These are phyloP conservation scores for Pluteus cervinus DNA, from an alignment of 768 basidiomycete genomes.

Conservation along the genomic window DNA sequence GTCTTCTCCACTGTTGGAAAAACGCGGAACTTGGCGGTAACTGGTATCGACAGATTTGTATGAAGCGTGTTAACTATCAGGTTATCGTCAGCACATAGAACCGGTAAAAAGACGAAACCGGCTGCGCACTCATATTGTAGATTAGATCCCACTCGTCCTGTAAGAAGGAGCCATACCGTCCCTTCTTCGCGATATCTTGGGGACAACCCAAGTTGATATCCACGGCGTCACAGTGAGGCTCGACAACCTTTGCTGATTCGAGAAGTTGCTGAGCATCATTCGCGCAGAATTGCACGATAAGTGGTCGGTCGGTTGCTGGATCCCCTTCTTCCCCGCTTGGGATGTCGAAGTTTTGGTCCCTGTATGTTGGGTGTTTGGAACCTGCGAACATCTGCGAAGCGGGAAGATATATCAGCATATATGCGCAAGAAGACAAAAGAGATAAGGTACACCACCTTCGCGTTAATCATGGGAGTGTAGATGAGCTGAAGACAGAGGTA, in stretches of 20 bases:
- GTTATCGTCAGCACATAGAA: background rate
- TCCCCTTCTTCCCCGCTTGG: constrained; percentile 78
- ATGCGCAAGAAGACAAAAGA: too few relatives aligned
- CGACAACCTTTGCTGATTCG: constrained; percentile 68
- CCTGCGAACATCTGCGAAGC: constrained; percentile 55
- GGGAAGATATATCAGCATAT: too few relatives aligned
- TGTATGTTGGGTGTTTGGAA: constrained; percentile 44
- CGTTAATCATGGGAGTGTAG: constrained; percentile 99
- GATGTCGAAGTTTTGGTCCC: constrained; percentile 64
- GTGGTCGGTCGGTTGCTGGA: constrained; percentile 63
- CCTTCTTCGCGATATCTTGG: constrained; percentile 88
- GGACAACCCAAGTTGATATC: constrained; percentile 95
- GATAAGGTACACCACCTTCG: constrained; percentile 46
- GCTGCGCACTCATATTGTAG: constrained; percentile 60
- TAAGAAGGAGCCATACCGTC: constrained; percentile 84
- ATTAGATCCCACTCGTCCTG: constrained; percentile 96
- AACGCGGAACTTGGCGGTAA: constrained; percentile 94
- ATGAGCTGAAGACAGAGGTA: constrained; percentile 43
- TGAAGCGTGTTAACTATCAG: constrained; percentile 79
- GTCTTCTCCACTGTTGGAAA: constrained; percentile 84
- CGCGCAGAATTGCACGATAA: constrained; percentile 92
- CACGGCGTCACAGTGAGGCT: constrained; percentile 82
- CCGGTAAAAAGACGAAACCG: background rate
- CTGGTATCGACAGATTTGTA: constrained; percentile 78
- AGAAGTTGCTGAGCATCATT: constrained; percentile 81